A percentile compares a stretch with the other conserved stretches of the same genome.
phyloP scores from a whole-genome alignment of 176 grass and related monocot genomes.

The Otatea glauca region DNA sequence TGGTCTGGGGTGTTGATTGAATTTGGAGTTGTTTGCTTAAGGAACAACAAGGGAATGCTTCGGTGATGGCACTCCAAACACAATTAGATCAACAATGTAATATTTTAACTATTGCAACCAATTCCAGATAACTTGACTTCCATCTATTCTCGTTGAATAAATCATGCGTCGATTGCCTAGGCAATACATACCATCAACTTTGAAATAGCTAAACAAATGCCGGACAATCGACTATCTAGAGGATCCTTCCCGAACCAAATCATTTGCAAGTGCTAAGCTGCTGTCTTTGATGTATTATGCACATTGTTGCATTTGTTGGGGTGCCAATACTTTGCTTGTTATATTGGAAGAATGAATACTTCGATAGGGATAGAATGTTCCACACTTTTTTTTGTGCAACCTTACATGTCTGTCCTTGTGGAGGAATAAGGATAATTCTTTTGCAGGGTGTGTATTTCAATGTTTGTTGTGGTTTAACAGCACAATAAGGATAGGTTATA shows the following conservation, averaged over 20 bases:
- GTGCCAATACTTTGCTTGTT: not conserved
- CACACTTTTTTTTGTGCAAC: not conserved
- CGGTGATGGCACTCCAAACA: not conserved
- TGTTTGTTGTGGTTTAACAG: not conserved
- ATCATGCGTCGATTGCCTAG: not conserved
- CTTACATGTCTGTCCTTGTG: conserved; percentile 12
- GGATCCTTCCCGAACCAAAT: not conserved
- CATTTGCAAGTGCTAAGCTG: not conserved
- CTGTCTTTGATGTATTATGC: not conserved
- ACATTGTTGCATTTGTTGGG: not conserved
- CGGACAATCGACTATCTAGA: not conserved
- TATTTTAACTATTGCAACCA: not conserved
- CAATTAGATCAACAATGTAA: conserved; percentile 17
- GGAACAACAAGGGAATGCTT: not conserved
- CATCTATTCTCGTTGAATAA: conserved; percentile 15
- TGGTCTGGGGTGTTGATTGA: not conserved
- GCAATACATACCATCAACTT: not conserved
- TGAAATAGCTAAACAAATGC: not conserved
- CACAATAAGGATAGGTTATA: not conserved
- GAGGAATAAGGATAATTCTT: not conserved
- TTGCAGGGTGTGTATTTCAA: not conserved
- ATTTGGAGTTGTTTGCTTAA: not conserved
- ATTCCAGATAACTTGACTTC: not conserved
- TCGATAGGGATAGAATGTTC: not conserved
- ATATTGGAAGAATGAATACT: not conserved